Base-by-base conservation (phyloP, 495 filamentous ascomycete genomes). In the Hypoxylon trugodes region DNA sequence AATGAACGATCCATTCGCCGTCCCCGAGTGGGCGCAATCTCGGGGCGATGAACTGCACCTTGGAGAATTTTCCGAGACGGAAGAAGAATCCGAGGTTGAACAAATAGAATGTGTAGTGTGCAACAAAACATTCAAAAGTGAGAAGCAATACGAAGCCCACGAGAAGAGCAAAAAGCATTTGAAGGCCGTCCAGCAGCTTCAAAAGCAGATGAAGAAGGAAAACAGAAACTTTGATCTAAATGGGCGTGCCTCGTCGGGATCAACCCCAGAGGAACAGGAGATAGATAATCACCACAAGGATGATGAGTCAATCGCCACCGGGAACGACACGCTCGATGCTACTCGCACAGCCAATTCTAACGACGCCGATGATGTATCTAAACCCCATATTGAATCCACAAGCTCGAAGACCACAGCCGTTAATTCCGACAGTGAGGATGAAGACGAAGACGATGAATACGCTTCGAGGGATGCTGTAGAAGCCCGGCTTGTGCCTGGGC, bases 91-190 rank as follows among this genome's bases (percentile, higher is more conserved):
- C 18, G 79, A 84, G 48, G 66, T 79, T 41, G 87, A 85, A 73
- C 79, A 82, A 66, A 90, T 91, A 52, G 95, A 97, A 70, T 99
- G 95, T 71, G 87, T 98, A 47, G 90, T 90, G 16, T 99, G 95
- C 71, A 83, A 85, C 68, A 99, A 99, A 76, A 88, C 66, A 2
- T 99, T 98, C 81, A 96, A 96, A 72, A 97, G 92, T 54, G 88
- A 96, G 69, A 90, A 90, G 65, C 95, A 97, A 66, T 94, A 87
- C 59, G 87, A 93, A 70, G 86, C 90, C n/a, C 95, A 99, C 69
- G 94, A 98, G 76, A 90, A 88, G 74, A 97, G 93, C 78, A 98
- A 96, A 71, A 98, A 97, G 71, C 95, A 99, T 69, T 68, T 86
- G 38, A 97, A 96, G 70, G 89, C 90, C 2, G 83, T 96, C 4